These are phyloP conservation scores for Phytopythium mirpurense DNA, from an alignment of 352 stramenopile species.

Conservation along the genomic window DNA sequence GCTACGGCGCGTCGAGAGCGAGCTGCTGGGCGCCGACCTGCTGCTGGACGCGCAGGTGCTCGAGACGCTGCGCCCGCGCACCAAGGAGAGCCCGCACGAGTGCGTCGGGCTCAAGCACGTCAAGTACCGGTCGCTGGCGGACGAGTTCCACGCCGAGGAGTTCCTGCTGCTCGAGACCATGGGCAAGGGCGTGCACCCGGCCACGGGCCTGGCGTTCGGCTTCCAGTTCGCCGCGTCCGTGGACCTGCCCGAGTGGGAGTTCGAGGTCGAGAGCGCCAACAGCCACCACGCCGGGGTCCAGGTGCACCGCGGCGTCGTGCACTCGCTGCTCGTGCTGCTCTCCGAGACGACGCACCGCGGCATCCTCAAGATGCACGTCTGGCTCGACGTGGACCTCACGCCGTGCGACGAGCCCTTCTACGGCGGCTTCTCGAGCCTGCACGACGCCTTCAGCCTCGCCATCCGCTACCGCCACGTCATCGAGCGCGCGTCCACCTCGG, in stretches of 20 bases:
- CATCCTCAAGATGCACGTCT: slow-evolving; percentile 65
- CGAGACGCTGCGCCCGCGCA: slow-evolving; percentile 56
- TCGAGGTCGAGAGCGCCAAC: slow-evolving; percentile 37
- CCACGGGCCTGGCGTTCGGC: slow-evolving; percentile 34
- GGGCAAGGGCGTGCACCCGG: slow-evolving; percentile 38
- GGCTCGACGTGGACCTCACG: slow-evolving; percentile 61
- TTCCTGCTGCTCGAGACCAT: slow-evolving; percentile 59
- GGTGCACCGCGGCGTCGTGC: slow-evolving; percentile 46
- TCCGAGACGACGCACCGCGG: slow-evolving; percentile 48
- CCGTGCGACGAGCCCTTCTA: slow-evolving; percentile 46
- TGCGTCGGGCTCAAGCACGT: slow-evolving; percentile 78
- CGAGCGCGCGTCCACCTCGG: slow-evolving; percentile 33
- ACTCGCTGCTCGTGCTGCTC: slow-evolving; percentile 56
- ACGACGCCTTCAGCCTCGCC: slow-evolving; percentile 64
- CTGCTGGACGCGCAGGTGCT: slow-evolving; percentile 67
- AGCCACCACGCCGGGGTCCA: slow-evolving; percentile 38
- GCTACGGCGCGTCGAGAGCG: slow-evolving; percentile 49
- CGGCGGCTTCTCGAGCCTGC: slow-evolving; percentile 51
- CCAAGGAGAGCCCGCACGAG: slow-evolving; percentile 62
- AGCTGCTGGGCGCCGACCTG: slow-evolving; percentile 45
- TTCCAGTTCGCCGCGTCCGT: slow-evolving; percentile 61
- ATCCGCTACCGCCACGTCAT: slow-evolving; percentile 59
- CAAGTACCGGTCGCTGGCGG: slow-evolving; percentile 58
- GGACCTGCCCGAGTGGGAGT: slow-evolving; percentile 39
- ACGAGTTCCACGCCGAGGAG: slow-evolving; percentile 52